Evolutionary conservation across 768 basidiomycete genomes (phyloP).

Genomic region (Leccinum uliginosum): DNA sequence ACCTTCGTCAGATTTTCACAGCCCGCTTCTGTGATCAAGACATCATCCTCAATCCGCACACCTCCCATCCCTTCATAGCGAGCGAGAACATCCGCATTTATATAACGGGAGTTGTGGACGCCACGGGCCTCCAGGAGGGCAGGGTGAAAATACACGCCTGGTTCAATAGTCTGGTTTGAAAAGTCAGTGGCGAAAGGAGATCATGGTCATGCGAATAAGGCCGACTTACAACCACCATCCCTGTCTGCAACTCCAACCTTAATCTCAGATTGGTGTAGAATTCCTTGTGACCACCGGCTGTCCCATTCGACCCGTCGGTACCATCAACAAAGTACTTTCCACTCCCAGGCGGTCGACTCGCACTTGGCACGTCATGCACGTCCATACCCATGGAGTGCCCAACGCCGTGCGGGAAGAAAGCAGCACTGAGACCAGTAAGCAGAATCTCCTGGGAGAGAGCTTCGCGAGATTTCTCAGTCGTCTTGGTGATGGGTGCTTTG

Average conservation of each 20-base stretch:
- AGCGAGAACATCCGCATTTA: slow-evolving; percentile 32
- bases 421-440: slow-evolving; percentile 68
- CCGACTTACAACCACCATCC: slow-evolving; percentile 83
- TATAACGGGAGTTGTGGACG: slow-evolving; percentile 47
- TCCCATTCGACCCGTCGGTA: slow-evolving; percentile 63
- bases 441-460: slow-evolving; percentile 50
- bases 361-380: slow-evolving; percentile 86
- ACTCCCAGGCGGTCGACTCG: slow-evolving; percentile 67
- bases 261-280: slow-evolving; percentile 82
- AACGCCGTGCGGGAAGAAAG: slow-evolving; percentile 93
- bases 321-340: slow-evolving; percentile 64
- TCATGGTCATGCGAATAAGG: not conserved
- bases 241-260: slow-evolving; percentile 61
- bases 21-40: slow-evolving; percentile 70
- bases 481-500: not conserved
- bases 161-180: slow-evolving; percentile 73
- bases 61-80: slow-evolving; percentile 81
- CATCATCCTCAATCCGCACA: slow-evolving; percentile 90
- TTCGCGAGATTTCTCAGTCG: slow-evolving; percentile 10
- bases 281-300: slow-evolving; percentile 53
- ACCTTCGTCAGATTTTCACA: slow-evolving; percentile 85
- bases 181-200: not conserved
- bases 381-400: slow-evolving; percentile 92
- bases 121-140: slow-evolving; percentile 66
- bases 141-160: slow-evolving; percentile 83